Base-by-base conservation (phyloP, 75 land plant species). In the Gnetum montanum region DNA sequence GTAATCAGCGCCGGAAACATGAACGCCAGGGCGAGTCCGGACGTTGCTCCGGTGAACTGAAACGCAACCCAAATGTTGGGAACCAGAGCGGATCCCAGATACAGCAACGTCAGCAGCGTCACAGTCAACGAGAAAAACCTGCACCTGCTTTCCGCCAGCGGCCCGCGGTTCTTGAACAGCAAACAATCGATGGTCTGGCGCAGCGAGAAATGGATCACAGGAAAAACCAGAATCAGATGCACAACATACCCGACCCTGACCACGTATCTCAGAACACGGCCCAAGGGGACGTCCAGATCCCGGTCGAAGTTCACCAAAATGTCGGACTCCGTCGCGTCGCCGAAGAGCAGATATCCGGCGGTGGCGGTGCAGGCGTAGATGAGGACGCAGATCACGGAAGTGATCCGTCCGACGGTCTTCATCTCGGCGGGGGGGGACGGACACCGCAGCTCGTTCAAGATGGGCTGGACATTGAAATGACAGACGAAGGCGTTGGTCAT, bases 11-110 rank as follows among this genome's bases (percentile, higher is more conserved):
- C 51, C 28, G 95, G 98, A 66, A 93, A 88, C 27, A 84, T 82
- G 43, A 93, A 93, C 11, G 95, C 98, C 48, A 93, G 68, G 7
- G 98, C 77, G 16, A 93, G 73, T 15, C 90, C 98, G 4, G 98
- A 73, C 28, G 98, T 93, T 38, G 98, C 98, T 24, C 98, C 98
- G 18, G 98, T 93, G 69, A 93, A 93, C 66, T 93, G 84, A 45
- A 93, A 93, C 19, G 98, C 95, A 7, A 83, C 75, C 98, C 95
- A 93, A 6, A 93, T 93, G 57, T 79, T 93, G 27, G 95, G 98
- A n/a, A 93, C 79, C 52, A 80, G 49, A 4, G 94, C 81, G 7
- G 98, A 93, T 0, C 90, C 98, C 43, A 84, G 38, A 50, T 76
- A 93, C 29, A 77, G 76, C 6, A 85, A 58, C 2, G 34, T 68